A percentile compares a stretch with the other conserved stretches of the same genome.
These are phyloP conservation scores for Microbotryum intermedium DNA, from an alignment of 1,284 basidiomycete genomes.

Conservation along the genomic window DNA sequence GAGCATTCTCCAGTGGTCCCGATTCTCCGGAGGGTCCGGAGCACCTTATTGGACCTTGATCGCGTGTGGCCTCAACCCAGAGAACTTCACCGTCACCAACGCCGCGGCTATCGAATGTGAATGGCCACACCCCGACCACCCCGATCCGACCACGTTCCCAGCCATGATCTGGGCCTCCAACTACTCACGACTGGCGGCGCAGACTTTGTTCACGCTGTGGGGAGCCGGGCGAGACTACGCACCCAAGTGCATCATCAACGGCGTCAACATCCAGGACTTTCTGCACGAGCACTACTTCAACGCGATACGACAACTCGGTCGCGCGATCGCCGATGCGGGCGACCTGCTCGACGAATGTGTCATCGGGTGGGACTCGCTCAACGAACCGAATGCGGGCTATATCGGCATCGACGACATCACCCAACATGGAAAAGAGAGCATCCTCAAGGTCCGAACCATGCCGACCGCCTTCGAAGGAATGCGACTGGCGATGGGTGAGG, in stretches of 20 bases:
- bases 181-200: conserved; percentile 76
- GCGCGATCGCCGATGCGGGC: conserved; percentile 60
- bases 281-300: conserved; percentile 77
- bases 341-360: conserved; percentile 76
- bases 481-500: conserved; percentile 75
- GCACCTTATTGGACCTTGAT: conserved; percentile 91
- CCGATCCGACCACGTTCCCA: conserved; percentile 66
- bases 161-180: conserved; percentile 97
- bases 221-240: conserved; percentile 85
- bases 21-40: conserved; percentile 91
- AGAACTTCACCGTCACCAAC: conserved; percentile 72
- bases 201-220: conserved; percentile 90
- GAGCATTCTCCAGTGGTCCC: conserved; percentile 66
- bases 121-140: conserved; percentile 56
- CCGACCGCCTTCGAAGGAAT: conserved; percentile 80
- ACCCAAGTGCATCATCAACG: conserved; percentile 84
- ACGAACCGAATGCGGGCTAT: conserved; percentile 86
- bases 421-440: conserved; percentile 34
- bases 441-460: conserved; percentile 62
- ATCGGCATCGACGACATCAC: conserved; percentile 58
- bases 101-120: conserved; percentile 82
- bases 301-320: conserved; percentile 66
- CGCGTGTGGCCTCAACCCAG: conserved; percentile 84
- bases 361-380: conserved; percentile 93
- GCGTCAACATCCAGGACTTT: conserved; percentile 86